Conservation (phyloP, 805 yeast genomes). For the Teunomyces panamensis region DNA sequence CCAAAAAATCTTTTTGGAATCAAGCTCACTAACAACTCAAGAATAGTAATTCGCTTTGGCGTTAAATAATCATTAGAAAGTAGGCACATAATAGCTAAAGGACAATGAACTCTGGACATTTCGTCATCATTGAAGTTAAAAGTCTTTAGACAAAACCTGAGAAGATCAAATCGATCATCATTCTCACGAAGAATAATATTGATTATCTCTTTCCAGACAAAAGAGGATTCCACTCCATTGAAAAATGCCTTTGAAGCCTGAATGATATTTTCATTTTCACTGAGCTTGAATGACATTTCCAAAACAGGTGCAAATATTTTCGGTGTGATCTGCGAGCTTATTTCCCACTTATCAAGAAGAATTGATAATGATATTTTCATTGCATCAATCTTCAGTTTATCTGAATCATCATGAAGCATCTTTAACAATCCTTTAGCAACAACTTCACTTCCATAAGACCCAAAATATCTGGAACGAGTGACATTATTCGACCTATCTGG, state of each 20-base stretch:
- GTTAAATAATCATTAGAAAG: constrained; percentile 24
- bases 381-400: constrained; percentile 44
- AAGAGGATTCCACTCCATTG: constrained; percentile 79
- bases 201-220: constrained; percentile 68
- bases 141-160: constrained; percentile 56
- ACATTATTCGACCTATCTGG: constrained; percentile 8
- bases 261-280: constrained; percentile 43
- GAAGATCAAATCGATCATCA: constrained; percentile 39
- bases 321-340: constrained; percentile 75
- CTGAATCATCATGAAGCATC: constrained; percentile 33
- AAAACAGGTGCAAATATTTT: constrained; percentile 65
- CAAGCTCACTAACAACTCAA: constrained; percentile 44
- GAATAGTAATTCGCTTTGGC: constrained; percentile 36
- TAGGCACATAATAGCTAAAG: constrained; percentile 57
- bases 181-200: constrained; percentile 35
- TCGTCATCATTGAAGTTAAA: constrained; percentile 87
- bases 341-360: constrained; percentile 92
- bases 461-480: constrained; percentile 55
- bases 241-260: constrained; percentile 67
- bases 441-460: constrained; percentile 49
- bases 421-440: constrained; percentile 54
- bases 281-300: constrained; percentile 36
- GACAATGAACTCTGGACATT: constrained; percentile 72
- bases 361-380: constrained; percentile 63
- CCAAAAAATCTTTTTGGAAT: constrained; percentile 64